A percentile compares a stretch with the other conserved stretches of the same genome.
phyloP scores from a whole-genome alignment of 2,329 filamentous ascomycete species.

The Dactylellina cionopaga region DNA sequence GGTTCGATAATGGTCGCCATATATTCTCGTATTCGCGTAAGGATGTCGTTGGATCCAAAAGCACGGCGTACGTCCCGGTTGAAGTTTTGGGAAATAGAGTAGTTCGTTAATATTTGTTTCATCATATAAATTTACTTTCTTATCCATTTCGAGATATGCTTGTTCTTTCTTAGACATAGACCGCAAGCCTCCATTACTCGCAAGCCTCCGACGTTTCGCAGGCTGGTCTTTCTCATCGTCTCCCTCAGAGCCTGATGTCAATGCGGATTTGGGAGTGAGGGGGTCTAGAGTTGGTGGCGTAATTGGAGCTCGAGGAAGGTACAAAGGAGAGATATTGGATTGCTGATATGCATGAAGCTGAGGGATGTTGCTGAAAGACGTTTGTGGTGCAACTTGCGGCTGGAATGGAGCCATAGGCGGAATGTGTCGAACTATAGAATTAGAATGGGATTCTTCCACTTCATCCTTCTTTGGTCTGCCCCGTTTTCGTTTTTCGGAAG shows the following conservation, averaged over 20 bases:
- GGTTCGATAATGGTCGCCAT: conserved; percentile 38
- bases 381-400: background rate
- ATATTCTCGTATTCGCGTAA: conserved; percentile 40
- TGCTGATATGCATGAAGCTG: too few species aligned
- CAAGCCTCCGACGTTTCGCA: conserved; percentile 21
- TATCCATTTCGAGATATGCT: conserved; percentile 48
- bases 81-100: conserved; percentile 13
- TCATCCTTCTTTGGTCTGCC: conserved; percentile 48
- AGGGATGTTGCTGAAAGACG: background rate
- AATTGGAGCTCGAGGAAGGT: background rate
- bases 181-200: background rate
- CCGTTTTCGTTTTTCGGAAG: conserved; percentile 44
- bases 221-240: background rate
- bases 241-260: background rate
- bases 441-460: conserved; percentile 41
- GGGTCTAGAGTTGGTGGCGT: background rate
- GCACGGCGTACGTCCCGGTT: conserved; percentile 25
- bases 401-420: background rate
- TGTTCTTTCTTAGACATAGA: conserved; percentile 50
- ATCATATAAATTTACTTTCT: conserved; percentile 43
- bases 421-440: background rate
- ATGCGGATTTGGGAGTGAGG: background rate
- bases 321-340: background rate
- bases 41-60: conserved; percentile 50
- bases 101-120: conserved; percentile 38